phyloP scores from a whole-genome alignment of 192 early-diverging fungal genomes.

The Podila horticola region DNA sequence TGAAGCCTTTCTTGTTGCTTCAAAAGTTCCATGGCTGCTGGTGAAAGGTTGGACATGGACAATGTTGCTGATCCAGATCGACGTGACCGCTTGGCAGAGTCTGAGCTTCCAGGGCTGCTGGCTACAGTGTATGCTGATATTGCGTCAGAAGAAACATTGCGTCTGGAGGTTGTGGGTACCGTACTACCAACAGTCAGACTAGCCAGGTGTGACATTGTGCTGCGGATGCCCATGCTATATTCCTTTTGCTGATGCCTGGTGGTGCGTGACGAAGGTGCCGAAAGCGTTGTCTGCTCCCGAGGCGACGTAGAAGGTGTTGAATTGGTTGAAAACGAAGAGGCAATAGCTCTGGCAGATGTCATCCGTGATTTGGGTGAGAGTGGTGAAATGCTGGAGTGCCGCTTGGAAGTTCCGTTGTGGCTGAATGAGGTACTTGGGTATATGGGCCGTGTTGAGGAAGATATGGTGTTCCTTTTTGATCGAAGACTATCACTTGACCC shows the following conservation, averaged over 20 bases:
- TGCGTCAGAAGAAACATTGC: not conserved
- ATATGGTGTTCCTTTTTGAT: conserved; percentile 39
- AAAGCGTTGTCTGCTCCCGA: not conserved
- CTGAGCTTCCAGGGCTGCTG: not conserved
- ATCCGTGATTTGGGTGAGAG: conserved; percentile 9
- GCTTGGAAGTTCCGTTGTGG: conserved; percentile 4
- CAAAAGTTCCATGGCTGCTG: conserved; percentile 29
- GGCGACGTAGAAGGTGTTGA: conserved; percentile 44
- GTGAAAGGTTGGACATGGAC: conserved; percentile 16
- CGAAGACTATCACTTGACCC: conserved; percentile 26
- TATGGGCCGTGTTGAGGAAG: conserved; percentile 18
- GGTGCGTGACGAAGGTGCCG: conserved; percentile 3
- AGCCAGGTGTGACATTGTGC: conserved; percentile 24
- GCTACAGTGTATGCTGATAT: not conserved
- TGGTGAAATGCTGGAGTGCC: conserved; percentile 34
- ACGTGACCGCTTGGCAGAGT: conserved; percentile 2
- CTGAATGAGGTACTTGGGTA: conserved; percentile 23
- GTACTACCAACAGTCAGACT: conserved; percentile 1
- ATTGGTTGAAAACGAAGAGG: conserved; percentile 30
- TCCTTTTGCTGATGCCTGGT: conserved; percentile 33
- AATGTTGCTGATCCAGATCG: conserved; percentile 13
- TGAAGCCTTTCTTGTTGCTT: conserved; percentile 35
- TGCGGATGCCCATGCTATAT: conserved; percentile 21
- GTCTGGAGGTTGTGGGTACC: not conserved
- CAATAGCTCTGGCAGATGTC: conserved; percentile 12